These are phyloP conservation scores for Stevia rebaudiana DNA, from an alignment of 140 eudicot genomes.

Conservation along the genomic window DNA sequence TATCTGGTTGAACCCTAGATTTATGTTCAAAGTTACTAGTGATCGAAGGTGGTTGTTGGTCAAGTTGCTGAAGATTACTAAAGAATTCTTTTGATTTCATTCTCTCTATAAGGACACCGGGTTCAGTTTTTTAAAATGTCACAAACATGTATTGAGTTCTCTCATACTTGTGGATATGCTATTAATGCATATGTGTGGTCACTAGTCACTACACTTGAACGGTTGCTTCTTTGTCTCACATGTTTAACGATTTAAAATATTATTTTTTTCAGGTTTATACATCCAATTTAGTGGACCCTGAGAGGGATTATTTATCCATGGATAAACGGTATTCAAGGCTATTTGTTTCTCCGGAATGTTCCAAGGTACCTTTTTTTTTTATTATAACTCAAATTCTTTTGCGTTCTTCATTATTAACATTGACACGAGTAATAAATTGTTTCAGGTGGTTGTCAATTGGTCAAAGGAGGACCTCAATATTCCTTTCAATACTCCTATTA, in stretches of 20 bases:
- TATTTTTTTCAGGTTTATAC: constrained; percentile 57
- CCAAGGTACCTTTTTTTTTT: constrained; percentile 51
- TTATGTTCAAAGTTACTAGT: not conserved
- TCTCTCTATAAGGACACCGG: constrained; percentile 6
- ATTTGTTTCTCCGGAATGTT: constrained; percentile 70
- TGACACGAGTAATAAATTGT: constrained; percentile 16
- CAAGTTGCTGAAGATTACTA: constrained; percentile 20
- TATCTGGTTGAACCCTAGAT: constrained; percentile 17
- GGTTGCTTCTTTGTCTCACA: constrained; percentile 1
- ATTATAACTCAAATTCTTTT: not conserved
- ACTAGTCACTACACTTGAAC: not conserved
- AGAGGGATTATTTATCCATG: constrained; percentile 83
- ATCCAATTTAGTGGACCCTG: constrained; percentile 50
- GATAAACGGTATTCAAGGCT: constrained; percentile 87
- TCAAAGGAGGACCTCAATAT: constrained; percentile 63
- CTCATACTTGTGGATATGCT: not conserved
- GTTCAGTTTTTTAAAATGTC: not conserved
- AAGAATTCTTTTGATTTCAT: constrained; percentile 8
- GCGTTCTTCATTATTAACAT: constrained; percentile 11
- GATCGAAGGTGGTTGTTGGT: constrained; percentile 24
- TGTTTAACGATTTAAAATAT: constrained; percentile 6
- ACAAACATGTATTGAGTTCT: not conserved
- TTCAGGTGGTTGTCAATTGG: constrained; percentile 82
- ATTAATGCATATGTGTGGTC: not conserved
- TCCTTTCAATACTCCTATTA: constrained; percentile 70